phyloP scores from a whole-genome alignment of 768 basidiomycete species.

The Lentinula lateritia region DNA sequence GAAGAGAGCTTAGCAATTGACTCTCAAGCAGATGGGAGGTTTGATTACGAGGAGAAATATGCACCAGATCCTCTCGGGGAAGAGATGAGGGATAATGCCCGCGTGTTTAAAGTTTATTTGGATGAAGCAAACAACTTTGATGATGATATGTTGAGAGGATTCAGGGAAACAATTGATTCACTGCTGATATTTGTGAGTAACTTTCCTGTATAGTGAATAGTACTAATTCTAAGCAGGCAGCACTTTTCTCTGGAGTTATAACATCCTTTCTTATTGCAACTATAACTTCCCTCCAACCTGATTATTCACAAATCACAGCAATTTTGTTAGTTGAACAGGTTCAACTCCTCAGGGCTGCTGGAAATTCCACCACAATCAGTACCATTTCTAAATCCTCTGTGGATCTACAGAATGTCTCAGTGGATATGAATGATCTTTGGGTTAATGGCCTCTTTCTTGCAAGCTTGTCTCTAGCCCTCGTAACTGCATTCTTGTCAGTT shows the following conservation, averaged over 20 bases:
- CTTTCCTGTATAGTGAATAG: neutral
- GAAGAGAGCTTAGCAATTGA: too few species aligned
- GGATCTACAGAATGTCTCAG: neutral
- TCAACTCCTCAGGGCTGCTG: neutral
- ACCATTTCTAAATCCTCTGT: neutral
- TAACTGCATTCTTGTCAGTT: neutral
- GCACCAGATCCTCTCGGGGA: neutral
- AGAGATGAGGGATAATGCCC: neutral
- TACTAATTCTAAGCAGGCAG: neutral
- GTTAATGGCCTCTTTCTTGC: slow-evolving; percentile 6
- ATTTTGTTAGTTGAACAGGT: neutral
- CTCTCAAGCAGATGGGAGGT: neutral
- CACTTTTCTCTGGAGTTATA: neutral
- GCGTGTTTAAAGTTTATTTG: neutral
- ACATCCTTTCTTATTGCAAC: neutral
- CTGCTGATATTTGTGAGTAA: neutral
- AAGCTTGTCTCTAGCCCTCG: neutral
- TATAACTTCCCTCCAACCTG: neutral
- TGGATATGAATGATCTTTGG: slow-evolving; percentile 1
- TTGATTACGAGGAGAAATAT: neutral
- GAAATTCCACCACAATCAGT: neutral
- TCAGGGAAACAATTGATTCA: neutral
- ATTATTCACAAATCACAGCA: neutral
- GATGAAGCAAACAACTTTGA: neutral
- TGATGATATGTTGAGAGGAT: neutral